Base-by-base conservation (phyloP, 1,139 yeast species). In the Chernovozyma sophiae-reginae region DNA sequence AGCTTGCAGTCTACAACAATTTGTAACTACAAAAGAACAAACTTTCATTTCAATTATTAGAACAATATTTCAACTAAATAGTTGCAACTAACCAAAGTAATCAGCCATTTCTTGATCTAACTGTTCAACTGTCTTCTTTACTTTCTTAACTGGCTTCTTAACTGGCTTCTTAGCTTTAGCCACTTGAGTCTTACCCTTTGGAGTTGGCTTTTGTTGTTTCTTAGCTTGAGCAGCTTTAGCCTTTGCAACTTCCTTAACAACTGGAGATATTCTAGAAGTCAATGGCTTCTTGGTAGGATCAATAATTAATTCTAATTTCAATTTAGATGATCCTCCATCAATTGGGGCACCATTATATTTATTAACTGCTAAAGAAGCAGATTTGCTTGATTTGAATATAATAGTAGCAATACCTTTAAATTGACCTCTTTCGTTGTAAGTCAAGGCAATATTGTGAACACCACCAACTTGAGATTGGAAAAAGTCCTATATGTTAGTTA, bases 41-140 rank as follows among this genome's bases (percentile, higher is more conserved):
- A n/a, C n/a, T n/a, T n/a, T n/a, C n/a, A n/a, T n/a, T n/a, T n/a
- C n/a, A n/a, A n/a, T n/a, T n/a, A n/a, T n/a, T n/a, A n/a, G n/a
- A n/a, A n/a, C n/a, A n/a, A n/a, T n/a, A n/a, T n/a, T n/a, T n/a
- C n/a, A n/a, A n/a, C n/a, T n/a, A n/a, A n/a, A n/a, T n/a, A n/a
- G n/a, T n/a, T n/a, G n/a, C n/a, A n/a, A n/a, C 19, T 32, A 35
- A 41, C 66, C 76, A 48, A 84, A 83, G 65, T 85, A 85, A 56
- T 83, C 97, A 46, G 87, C 82, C 96, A 89, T 89, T 68, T 85
- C 95, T 58, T 85, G 89, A 62, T 92, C 98, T 54, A 90, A 77
- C 62, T 86, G 86, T 60, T 86, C 97, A 43, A 90, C 77, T 34
- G 92, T 78, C 69, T 86, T 86, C 75, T 82, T 81, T 47, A 77